Evolutionary conservation across 306 rosid genomes (phyloP).

Genomic region (Vigna trinervia): DNA sequence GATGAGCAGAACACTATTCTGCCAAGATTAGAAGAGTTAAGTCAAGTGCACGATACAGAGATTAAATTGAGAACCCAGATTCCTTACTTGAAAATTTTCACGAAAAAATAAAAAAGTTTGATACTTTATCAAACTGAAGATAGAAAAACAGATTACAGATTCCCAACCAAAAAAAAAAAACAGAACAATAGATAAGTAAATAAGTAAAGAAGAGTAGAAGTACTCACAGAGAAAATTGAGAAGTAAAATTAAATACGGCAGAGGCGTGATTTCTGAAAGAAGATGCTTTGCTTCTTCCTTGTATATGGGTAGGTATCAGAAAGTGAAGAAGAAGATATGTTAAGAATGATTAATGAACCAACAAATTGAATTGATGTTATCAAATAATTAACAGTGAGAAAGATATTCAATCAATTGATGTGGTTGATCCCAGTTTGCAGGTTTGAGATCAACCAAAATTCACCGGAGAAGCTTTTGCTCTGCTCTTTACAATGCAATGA

Average conservation of each 20-base stretch:
- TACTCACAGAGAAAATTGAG: slow-evolving; percentile 43
- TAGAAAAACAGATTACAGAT: not conserved
- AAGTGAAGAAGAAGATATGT: not conserved
- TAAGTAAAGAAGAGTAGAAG: slow-evolving; percentile 30
- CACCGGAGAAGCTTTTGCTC: not conserved
- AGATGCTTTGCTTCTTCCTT: slow-evolving; percentile 53
- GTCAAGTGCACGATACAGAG: slow-evolving; percentile 14
- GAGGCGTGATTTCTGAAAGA: slow-evolving; percentile 36
- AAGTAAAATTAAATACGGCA: slow-evolving; percentile 2
- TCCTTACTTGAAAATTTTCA: slow-evolving; percentile 51
- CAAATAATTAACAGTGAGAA: not conserved
- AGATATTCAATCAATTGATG: not conserved
- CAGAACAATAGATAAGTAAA: not conserved
- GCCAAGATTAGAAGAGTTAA: slow-evolving; percentile 11
- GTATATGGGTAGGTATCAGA: not conserved
- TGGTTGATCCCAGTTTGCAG: not conserved
- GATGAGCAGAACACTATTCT: slow-evolving; percentile 1
- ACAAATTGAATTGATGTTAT: no score
- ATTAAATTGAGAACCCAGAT: slow-evolving; percentile 41
- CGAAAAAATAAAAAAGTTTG: slow-evolving; percentile 42
- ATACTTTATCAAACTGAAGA: slow-evolving; percentile 34
- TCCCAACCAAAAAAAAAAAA: not conserved
- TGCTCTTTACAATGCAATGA: not conserved
- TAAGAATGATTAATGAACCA: not conserved
- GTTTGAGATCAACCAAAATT: not conserved